Base-by-base conservation (phyloP, 2,329 filamentous ascomycete genomes). In the Raffaelea ambrosiae region DNA sequence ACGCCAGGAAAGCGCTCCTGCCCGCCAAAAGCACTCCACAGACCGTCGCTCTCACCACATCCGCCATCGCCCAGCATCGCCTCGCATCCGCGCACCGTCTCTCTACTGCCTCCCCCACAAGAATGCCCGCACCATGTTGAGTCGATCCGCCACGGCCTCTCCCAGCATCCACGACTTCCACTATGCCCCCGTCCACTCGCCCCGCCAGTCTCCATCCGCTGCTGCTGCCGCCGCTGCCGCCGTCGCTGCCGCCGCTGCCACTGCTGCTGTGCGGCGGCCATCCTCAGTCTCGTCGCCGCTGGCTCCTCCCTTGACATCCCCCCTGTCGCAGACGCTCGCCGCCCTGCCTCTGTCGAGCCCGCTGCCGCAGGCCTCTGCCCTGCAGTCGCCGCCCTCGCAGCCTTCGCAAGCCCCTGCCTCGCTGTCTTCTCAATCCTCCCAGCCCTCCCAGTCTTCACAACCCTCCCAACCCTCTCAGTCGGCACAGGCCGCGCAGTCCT, bases 121-220 rank as follows among this genome's bases (percentile, higher is more conserved):
- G 42, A 16, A 54, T 49, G 44, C 33, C 42, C 49, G 45, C 51
- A 49, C 46, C 69, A 79, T 79, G 76, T 72, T 79, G 72, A 76
- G 74, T 63, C 75, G 73, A 60, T 78, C 75, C 59, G 66, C 71
- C 65, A 76, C 70, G 69, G 68, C 71, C 59, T 77, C 75, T 44
- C 73, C 74, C 57, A 64, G 65, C 57, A 67, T 71, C 47, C 61
- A 58, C 52, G 55, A 42, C 56, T 62, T 65, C 60, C 70, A 72
- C 59, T 73, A 73, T 70, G 69, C 68, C 57, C 64, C 73, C 64
- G 62, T 66, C 56, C 61, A 59, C 53, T 66, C 64, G 55, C 68
- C 68, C 53, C 66, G 66, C 54, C 65, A 65, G 51, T 69, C 64
- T 55, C 59, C 62, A 48, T 57, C 67, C 51, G 52, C 46, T 42